phyloP scores from a whole-genome alignment of 176 grass and related monocot species.

The Avena sativa region DNA sequence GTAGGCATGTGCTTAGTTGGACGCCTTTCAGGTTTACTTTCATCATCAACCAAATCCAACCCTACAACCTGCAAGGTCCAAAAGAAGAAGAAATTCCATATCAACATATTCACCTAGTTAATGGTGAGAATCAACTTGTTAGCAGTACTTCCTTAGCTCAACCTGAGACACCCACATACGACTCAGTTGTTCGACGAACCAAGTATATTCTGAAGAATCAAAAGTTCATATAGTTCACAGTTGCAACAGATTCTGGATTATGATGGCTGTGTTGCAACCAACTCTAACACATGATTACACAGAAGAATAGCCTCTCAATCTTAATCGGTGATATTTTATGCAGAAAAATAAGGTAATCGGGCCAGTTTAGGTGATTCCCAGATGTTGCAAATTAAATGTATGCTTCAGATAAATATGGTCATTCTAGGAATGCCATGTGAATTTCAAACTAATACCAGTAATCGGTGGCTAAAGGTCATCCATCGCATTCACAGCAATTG shows the following conservation, averaged over 20 bases:
- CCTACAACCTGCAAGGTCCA: constrained; percentile 74
- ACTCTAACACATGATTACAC: background rate
- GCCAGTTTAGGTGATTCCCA: constrained; percentile 5
- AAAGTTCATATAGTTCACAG: constrained; percentile 23
- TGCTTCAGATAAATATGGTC: background rate
- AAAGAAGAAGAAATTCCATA: background rate
- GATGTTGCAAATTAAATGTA: constrained; percentile 7
- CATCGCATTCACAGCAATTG: background rate
- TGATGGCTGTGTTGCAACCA: background rate
- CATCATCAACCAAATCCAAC: constrained; percentile 98
- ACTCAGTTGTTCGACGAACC: constrained; percentile 16
- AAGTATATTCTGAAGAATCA: constrained; percentile 18
- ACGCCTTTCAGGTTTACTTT: constrained; percentile 97
- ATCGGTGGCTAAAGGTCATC: background rate
- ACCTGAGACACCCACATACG: constrained; percentile 23
- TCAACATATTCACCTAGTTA: background rate
- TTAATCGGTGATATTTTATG: constrained; percentile 21
- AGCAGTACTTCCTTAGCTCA: background rate
- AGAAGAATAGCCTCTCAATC: background rate
- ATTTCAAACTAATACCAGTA: constrained; percentile 10
- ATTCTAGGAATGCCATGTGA: background rate
- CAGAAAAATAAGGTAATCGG: background rate
- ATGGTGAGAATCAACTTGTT: background rate
- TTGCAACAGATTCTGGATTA: background rate
- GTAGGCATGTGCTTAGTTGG: constrained; percentile 99